These are phyloP conservation scores for Coemansia umbellata DNA, from an alignment of 192 early-diverging fungal species.

Conservation along the genomic window DNA sequence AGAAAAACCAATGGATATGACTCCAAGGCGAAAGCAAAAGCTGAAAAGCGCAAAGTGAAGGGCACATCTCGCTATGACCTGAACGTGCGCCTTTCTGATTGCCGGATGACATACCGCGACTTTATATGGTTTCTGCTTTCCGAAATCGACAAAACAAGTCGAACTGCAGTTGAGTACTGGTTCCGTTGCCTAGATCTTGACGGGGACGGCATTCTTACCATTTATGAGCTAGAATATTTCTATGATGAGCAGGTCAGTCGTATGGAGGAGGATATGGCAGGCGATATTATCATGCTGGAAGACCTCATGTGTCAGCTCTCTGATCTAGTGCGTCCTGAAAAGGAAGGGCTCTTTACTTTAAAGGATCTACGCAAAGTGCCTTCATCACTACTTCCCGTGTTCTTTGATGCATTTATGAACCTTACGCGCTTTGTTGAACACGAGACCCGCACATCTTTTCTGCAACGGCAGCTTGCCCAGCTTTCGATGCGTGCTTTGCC, in stretches of 20 bases:
- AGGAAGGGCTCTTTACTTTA: slow-evolving; percentile 45
- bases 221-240: slow-evolving; percentile 83
- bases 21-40: slow-evolving; percentile 14
- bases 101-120: slow-evolving; percentile 73
- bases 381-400: slow-evolving; percentile 28
- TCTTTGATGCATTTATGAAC: slow-evolving; percentile 54
- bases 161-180: slow-evolving; percentile 73
- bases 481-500: slow-evolving; percentile 47
- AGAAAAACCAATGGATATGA: background rate
- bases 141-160: slow-evolving; percentile 71
- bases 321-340: slow-evolving; percentile 44
- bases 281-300: slow-evolving; percentile 47
- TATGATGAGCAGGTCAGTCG: slow-evolving; percentile 78
- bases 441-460: slow-evolving; percentile 43
- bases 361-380: slow-evolving; percentile 43
- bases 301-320: slow-evolving; percentile 53
- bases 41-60: slow-evolving; percentile 25
- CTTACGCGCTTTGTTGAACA: slow-evolving; percentile 49
- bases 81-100: slow-evolving; percentile 42
- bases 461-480: slow-evolving; percentile 49
- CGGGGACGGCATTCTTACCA: slow-evolving; percentile 77
- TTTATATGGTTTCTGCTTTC: slow-evolving; percentile 87
- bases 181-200: slow-evolving; percentile 92
- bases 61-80: slow-evolving; percentile 34
- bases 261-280: slow-evolving; percentile 55